Percentiles rank a stretch among this genome's conserved stretches.
phyloP scores from a whole-genome alignment of 805 yeast species.

The Candida argentea region DNA sequence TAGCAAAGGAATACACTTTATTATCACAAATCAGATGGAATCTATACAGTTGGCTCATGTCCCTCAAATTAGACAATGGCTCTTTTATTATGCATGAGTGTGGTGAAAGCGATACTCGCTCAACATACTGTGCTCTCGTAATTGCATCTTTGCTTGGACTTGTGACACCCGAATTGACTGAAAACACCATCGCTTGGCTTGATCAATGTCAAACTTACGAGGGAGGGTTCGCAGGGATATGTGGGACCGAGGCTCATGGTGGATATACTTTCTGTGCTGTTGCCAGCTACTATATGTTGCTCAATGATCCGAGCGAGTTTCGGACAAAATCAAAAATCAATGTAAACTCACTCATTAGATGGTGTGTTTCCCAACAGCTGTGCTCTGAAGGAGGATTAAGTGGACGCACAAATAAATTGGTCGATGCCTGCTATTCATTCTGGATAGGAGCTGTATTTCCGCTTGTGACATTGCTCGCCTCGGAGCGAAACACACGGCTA shows the following conservation, averaged over 20 bases:
- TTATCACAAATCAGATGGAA: conserved; percentile 21
- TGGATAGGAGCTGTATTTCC: conserved; percentile 85
- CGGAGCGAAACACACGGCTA: conserved; percentile 9
- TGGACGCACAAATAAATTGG: conserved; percentile 88
- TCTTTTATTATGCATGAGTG: conserved; percentile 63
- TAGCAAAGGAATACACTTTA: conserved; percentile 30
- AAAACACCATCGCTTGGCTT: conserved; percentile 51
- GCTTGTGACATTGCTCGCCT: conserved; percentile 43
- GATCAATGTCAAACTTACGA: conserved; percentile 76
- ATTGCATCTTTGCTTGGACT: conserved; percentile 59
- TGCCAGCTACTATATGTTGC: conserved; percentile 44
- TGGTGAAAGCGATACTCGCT: conserved; percentile 83
- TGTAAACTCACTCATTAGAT: conserved; percentile 41
- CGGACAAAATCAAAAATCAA: conserved; percentile 14
- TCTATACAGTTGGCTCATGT: conserved; percentile 55
- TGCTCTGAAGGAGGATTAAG: conserved; percentile 75
- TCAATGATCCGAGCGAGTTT: conserved; percentile 23
- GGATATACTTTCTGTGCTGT: conserved; percentile 92
- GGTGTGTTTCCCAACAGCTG: conserved; percentile 68
- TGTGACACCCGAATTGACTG: conserved; percentile 46
- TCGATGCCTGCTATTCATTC: conserved; percentile 91
- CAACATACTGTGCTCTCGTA: conserved; percentile 79
- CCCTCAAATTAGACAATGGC: conserved; percentile 59
- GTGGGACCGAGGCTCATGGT: conserved; percentile 85
- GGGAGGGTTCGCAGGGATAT: conserved; percentile 89